phyloP scores from a whole-genome alignment of 2,329 filamentous ascomycete genomes.

The Scedosporium apiospermum region DNA sequence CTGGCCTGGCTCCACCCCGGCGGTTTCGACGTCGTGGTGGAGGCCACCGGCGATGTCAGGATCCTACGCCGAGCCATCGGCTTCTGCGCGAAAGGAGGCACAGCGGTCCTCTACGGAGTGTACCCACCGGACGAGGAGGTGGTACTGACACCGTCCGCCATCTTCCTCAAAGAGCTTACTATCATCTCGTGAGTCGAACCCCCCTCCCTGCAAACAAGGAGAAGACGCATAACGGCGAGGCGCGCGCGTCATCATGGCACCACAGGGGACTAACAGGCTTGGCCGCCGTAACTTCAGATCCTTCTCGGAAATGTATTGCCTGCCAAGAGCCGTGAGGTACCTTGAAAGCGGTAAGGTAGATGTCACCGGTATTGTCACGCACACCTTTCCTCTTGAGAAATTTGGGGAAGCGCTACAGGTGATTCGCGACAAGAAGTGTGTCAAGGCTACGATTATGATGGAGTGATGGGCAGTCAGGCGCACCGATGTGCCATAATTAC shows the following conservation, averaged over 20 bases:
- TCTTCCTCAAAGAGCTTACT: constrained; percentile 60
- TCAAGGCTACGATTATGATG: constrained; percentile 66
- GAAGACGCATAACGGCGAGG: too few species aligned
- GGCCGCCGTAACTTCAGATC: too few species aligned
- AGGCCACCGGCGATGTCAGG: constrained; percentile 59
- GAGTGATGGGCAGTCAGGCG: too few species aligned
- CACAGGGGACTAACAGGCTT: too few species aligned
- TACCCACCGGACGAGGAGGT: constrained; percentile 55
- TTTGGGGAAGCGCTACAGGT: constrained; percentile 61
- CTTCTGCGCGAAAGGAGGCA: constrained; percentile 62
- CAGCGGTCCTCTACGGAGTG: constrained; percentile 63
- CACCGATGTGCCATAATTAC: too few species aligned
- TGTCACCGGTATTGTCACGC: constrained; percentile 62
- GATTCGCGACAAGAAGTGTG: constrained; percentile 63
- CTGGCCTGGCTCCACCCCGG: constrained; percentile 58
- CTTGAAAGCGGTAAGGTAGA: constrained; percentile 51
- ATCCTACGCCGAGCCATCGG: constrained; percentile 63
- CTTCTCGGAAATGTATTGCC: background rate
- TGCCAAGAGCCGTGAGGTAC: constrained; percentile 21
- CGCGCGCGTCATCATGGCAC: too few species aligned
- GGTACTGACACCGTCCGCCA: constrained; percentile 61
- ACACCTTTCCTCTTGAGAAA: constrained; percentile 63
- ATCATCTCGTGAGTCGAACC: too few species aligned
- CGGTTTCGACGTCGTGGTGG: constrained; percentile 64
- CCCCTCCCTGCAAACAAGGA: too few species aligned